Evolutionary conservation across 2,329 filamentous ascomycete species (phyloP).

Genomic region (Diaporthe sp.): DNA sequence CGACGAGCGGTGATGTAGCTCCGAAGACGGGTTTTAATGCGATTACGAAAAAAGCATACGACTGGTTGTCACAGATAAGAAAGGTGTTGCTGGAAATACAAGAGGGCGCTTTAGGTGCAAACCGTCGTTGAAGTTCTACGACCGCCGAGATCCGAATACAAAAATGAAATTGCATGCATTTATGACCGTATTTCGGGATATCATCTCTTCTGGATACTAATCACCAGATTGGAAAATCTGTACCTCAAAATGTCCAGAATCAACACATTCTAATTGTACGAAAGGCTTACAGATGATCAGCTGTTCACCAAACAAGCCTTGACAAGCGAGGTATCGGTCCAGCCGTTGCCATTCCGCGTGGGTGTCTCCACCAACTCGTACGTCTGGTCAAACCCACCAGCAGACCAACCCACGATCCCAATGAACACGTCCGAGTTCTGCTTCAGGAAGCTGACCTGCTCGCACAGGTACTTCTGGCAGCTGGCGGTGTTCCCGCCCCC

Average conservation of each 20-base stretch:
- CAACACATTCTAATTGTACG: no score
- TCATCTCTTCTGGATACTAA: not conserved
- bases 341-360: slow-evolving; percentile 43
- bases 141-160: not conserved
- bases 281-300: not conserved
- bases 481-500: slow-evolving; percentile 53
- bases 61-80: no score
- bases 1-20: not conserved
- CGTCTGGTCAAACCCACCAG: slow-evolving; percentile 47
- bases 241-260: no score
- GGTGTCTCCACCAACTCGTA: slow-evolving; percentile 50
- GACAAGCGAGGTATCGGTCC: slow-evolving; percentile 44
- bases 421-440: slow-evolving; percentile 51
- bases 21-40: not conserved
- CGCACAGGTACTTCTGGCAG: slow-evolving; percentile 51
- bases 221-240: no score
- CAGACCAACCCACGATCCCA: slow-evolving; percentile 49
- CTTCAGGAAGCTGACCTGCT: slow-evolving; percentile 50
- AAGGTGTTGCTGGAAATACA: no score
- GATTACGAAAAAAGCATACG: no score
- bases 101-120: not conserved
- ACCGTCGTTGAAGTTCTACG: not conserved
- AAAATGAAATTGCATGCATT: not conserved
- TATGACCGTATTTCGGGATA: not conserved
- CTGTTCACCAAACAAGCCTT: slow-evolving; percentile 44